Base-by-base conservation (phyloP, 2,329 filamentous ascomycete species). In the Penicillium sp. region DNA sequence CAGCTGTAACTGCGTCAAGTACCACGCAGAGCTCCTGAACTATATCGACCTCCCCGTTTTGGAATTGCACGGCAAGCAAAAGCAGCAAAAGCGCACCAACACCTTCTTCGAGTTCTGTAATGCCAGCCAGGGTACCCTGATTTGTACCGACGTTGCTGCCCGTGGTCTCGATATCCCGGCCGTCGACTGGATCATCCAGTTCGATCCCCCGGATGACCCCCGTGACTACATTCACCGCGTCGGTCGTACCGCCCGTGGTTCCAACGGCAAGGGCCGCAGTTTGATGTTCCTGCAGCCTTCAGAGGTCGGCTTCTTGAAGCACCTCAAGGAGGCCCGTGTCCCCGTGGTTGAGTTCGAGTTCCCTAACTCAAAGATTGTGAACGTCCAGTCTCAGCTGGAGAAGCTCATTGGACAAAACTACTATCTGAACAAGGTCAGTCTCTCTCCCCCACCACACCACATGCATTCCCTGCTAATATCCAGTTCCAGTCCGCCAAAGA, bases 41-140 rank as follows among this genome's bases (percentile, higher is more conserved):
- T 97, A 96, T 76, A 96, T 97, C 66, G 94, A 97, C 72, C 82
- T 96, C 38, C 91, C 89, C 5, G 89, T 95, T 2, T 81, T 95
- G 41, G 88, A 90, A 63, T 80, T 95, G 7, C 90, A 95, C 72
- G 94, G 91, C 62, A 96, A 99, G 76, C 90, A 96, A 76, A 99
- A 99, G 76, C 94, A 99, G 75, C 91, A 96, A 75, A 96, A 96
- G 74, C 89, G 94, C n/a, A 99, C 94, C 23, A 95, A 95, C 70
- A 96, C 91, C 0, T 99, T 99, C 73, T 99, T 97, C 73, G 93
- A 97, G 71, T 99, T 99, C 71, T 87, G 85, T 68, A 91, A 92
- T 66, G 87, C 92, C 16, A 86, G 85, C 60, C 84, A 88, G 60
- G 94, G 93, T 23, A 95, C 89, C 0, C 75, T 99, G 49, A 94